phyloP scores from a whole-genome alignment of 805 yeast species.

The Candida insectorum region DNA sequence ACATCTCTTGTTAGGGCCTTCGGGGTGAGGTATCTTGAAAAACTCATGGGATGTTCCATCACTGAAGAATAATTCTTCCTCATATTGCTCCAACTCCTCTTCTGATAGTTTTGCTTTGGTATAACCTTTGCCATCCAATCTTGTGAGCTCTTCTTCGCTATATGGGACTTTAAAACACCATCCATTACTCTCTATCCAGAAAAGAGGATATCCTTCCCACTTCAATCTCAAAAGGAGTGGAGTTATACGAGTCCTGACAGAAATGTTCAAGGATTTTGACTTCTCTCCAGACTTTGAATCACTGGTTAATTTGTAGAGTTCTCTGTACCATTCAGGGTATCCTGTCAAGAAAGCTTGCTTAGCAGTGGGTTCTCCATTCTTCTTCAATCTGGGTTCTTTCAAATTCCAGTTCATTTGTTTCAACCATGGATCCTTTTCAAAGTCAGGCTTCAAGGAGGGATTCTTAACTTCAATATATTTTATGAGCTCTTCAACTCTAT shows the following conservation, averaged over 20 bases:
- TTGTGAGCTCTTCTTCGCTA: slow-evolving; percentile 23
- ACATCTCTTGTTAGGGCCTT: slow-evolving; percentile 72
- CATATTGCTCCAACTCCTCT: slow-evolving; percentile 23
- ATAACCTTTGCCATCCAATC: slow-evolving; percentile 39
- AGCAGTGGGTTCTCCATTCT: slow-evolving; percentile 65
- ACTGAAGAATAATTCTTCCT: slow-evolving; percentile 17
- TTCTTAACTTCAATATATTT: slow-evolving; percentile 32
- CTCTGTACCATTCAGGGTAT: slow-evolving; percentile 90
- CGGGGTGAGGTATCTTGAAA: slow-evolving; percentile 85
- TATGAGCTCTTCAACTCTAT: slow-evolving; percentile 60
- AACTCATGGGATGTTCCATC: slow-evolving; percentile 29
- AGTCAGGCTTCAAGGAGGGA: slow-evolving; percentile 22
- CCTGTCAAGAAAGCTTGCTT: slow-evolving; percentile 80
- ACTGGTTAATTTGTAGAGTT: slow-evolving; percentile 35
- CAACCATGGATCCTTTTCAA: slow-evolving; percentile 79
- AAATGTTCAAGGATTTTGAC: slow-evolving; percentile 48
- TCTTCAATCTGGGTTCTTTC: slow-evolving; percentile 56
- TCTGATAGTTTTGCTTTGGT: slow-evolving; percentile 23
- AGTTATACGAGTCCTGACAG: slow-evolving; percentile 70
- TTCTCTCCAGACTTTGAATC: slow-evolving; percentile 23
- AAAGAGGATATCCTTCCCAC: slow-evolving; percentile 83
- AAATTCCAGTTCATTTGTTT: slow-evolving; percentile 86
- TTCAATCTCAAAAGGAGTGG: slow-evolving; percentile 72
- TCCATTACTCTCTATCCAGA: slow-evolving; percentile 77
- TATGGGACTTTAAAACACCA: slow-evolving; percentile 79